Conservation (phyloP, 495 filamentous ascomycete genomes). For the Aspergillus leporis region DNA sequence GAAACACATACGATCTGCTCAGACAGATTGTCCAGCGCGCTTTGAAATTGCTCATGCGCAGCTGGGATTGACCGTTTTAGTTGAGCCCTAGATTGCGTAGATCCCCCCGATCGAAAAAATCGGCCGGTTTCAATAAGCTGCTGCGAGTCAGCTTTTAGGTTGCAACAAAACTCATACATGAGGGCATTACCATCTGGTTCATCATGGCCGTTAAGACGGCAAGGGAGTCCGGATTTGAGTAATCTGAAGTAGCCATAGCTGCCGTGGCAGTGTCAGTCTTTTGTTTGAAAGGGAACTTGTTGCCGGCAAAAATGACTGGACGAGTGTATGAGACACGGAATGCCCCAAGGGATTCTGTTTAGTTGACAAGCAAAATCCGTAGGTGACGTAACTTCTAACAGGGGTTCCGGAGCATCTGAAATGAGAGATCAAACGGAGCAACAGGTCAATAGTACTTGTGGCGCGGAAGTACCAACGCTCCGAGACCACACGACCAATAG, state of each 20-base stretch:
- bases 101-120: slow-evolving; percentile 43
- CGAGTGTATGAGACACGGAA: neutral
- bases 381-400: neutral
- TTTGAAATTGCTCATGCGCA: slow-evolving; percentile 49
- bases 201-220: slow-evolving; percentile 43
- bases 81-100: slow-evolving; percentile 37
- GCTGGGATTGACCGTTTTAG: slow-evolving; percentile 43
- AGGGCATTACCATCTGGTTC: slow-evolving; percentile 44
- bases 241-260: slow-evolving; percentile 34
- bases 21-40: slow-evolving; percentile 51
- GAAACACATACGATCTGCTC: slow-evolving; percentile 50
- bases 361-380: neutral
- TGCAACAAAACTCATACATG: neutral
- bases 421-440: neutral
- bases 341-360: neutral
- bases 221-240: slow-evolving; percentile 43
- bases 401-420: neutral
- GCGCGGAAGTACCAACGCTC: neutral
- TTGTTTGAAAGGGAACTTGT: neutral
- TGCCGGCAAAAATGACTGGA: neutral
- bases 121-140: slow-evolving; percentile 53
- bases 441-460: neutral
- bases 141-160: slow-evolving; percentile 19
- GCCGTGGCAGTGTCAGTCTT: neutral
- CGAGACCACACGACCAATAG: too few species aligned